Percentiles rank a stretch among this genome's conserved stretches.
These are phyloP conservation scores for Aspergillus sp. DNA, from an alignment of 2,329 filamentous ascomycete species.

Conservation along the genomic window DNA sequence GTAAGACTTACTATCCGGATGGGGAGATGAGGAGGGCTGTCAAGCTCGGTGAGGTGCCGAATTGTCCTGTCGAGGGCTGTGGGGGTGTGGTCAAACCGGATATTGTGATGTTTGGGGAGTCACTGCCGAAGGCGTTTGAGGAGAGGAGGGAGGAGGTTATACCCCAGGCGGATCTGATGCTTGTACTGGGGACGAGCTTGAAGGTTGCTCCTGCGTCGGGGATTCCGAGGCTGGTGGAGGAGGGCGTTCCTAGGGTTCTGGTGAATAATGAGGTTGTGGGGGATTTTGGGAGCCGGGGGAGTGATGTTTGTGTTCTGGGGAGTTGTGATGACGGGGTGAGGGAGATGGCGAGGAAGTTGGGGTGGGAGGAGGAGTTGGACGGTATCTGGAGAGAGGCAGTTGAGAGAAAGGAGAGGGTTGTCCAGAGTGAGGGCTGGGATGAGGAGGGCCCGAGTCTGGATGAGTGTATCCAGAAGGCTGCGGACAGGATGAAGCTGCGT, in stretches of 20 bases:
- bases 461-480: constrained; percentile 52
- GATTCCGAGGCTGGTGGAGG: constrained; percentile 61
- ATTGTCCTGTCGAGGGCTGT: constrained; percentile 60
- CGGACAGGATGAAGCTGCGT: constrained; percentile 46
- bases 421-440: neutral
- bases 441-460: constrained; percentile 47
- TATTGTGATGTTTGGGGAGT: constrained; percentile 82
- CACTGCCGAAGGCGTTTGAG: constrained; percentile 61
- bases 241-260: constrained; percentile 67
- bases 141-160: constrained; percentile 39
- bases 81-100: constrained; percentile 77
- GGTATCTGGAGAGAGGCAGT: constrained; percentile 63
- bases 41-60: constrained; percentile 63
- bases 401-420: constrained; percentile 51
- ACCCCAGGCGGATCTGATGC: constrained; percentile 1
- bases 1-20: constrained; percentile 65
- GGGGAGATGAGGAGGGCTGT: constrained; percentile 69
- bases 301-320: constrained; percentile 75
- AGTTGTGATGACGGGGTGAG: constrained; percentile 74
- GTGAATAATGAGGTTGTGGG: constrained; percentile 80
- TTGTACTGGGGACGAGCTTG: constrained; percentile 51
- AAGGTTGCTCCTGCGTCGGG: constrained; percentile 77
- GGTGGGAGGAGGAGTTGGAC: constrained; percentile 79
- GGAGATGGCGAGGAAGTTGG: constrained; percentile 69
- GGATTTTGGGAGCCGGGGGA: constrained; percentile 65